These are phyloP conservation scores for Prorocentrum cordatum DNA, from an alignment of 169 alveolate species.

Conservation along the genomic window DNA sequence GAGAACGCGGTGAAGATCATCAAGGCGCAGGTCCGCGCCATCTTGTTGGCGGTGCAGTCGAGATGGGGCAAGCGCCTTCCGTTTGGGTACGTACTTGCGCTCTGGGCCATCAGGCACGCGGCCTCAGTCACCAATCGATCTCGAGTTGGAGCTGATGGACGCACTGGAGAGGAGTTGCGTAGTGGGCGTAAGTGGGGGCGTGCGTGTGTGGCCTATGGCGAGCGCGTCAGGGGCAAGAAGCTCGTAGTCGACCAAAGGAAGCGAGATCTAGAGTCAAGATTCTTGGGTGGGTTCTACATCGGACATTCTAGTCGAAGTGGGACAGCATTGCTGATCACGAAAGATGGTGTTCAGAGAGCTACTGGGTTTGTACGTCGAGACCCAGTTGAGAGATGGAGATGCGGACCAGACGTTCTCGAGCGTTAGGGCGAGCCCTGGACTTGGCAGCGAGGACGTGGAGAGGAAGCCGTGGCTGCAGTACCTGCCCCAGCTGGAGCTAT, in stretches of 20 bases:
- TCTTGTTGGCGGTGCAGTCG: neutral
- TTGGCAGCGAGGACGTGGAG: too few relatives aligned
- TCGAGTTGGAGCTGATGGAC: neutral
- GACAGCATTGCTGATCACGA: neutral
- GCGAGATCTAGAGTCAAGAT: neutral
- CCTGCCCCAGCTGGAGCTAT: too few relatives aligned
- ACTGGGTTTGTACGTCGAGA: neutral
- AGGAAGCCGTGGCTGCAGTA: too few relatives aligned
- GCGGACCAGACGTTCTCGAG: too few relatives aligned
- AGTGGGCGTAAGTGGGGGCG: neutral
- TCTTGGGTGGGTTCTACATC: neutral
- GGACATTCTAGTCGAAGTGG: neutral
- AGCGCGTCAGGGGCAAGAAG: neutral
- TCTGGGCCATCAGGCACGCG: neutral
- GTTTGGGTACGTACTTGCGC: neutral
- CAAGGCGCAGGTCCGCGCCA: neutral
- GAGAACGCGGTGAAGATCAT: neutral
- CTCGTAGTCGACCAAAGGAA: neutral
- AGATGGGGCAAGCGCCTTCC: neutral
- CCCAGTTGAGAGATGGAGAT: neutral
- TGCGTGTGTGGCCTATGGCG: neutral
- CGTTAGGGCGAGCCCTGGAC: too few relatives aligned
- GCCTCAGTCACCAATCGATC: neutral
- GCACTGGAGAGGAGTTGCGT: neutral
- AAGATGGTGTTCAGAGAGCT: neutral